phyloP scores from a whole-genome alignment of 1,284 basidiomycete species.

The Bjerkandera adusta region DNA sequence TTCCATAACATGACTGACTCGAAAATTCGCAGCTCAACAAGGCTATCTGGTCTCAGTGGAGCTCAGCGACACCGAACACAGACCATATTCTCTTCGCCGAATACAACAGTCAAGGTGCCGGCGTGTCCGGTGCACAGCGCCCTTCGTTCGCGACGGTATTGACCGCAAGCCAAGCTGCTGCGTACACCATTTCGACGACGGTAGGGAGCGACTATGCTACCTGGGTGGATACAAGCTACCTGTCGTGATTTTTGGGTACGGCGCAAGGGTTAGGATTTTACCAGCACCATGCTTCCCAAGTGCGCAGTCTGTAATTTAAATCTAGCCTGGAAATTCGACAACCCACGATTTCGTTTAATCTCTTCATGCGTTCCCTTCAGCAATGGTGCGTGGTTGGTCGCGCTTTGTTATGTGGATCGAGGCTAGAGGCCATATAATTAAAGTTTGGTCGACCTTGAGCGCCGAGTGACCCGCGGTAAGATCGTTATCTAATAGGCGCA shows the following conservation, averaged over 20 bases:
- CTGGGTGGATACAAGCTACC: conserved; percentile 6
- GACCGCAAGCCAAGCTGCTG: not conserved
- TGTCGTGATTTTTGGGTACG: not conserved
- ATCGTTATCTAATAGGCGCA: too few species aligned
- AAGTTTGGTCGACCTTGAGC: too few species aligned
- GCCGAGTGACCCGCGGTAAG: too few species aligned
- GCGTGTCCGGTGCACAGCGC: conserved; percentile 1
- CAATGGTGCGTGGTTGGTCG: too few species aligned
- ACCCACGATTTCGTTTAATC: too few species aligned
- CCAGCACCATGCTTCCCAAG: too few species aligned
- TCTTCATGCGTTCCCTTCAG: too few species aligned
- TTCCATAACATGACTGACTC: not conserved
- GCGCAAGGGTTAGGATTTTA: too few species aligned
- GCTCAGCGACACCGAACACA: not conserved
- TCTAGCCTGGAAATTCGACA: too few species aligned
- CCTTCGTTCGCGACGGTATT: conserved; percentile 5
- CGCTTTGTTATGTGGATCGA: too few species aligned
- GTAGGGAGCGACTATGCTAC: not conserved
- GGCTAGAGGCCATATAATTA: too few species aligned
- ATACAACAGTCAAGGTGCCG: conserved; percentile 1
- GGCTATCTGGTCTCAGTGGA: conserved; percentile 6
- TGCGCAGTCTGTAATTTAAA: too few species aligned
- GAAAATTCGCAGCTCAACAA: not conserved
- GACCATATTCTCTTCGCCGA: conserved; percentile 6
- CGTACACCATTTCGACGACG: conserved; percentile 1